Conservation (phyloP, 1,284 basidiomycete genomes). For the Chondrostereum purpureum region DNA sequence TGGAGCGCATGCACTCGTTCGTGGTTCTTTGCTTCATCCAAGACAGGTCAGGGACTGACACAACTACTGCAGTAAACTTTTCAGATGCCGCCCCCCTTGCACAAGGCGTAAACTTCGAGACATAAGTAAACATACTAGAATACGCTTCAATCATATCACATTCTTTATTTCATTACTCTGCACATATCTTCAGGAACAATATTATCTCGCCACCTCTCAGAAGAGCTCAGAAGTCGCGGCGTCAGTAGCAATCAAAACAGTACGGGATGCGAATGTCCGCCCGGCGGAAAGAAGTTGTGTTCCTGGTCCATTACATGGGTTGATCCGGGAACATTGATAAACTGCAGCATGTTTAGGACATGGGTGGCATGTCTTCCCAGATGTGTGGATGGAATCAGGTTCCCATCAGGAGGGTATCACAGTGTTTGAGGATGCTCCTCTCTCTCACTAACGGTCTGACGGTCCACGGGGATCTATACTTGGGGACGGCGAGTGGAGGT, state of each 20-base stretch:
- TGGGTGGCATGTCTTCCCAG: background rate
- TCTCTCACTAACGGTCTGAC: too few species aligned
- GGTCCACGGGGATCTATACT: background rate
- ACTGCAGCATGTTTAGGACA: background rate
- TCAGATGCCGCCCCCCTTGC: constrained; percentile 84
- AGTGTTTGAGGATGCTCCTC: too few species aligned
- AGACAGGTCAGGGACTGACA: background rate
- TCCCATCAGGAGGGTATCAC: too few species aligned
- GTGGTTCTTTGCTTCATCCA: constrained; percentile 15
- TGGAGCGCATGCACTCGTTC: constrained; percentile 81
- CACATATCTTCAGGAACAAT: too few species aligned
- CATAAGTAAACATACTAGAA: too few species aligned
- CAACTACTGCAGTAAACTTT: constrained; percentile 66
- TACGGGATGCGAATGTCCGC: too few species aligned
- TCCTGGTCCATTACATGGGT: too few species aligned
- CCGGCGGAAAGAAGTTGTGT: constrained; percentile 1
- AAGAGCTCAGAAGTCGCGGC: too few species aligned
- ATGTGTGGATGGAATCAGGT: background rate
- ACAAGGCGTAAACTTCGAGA: constrained; percentile 80
- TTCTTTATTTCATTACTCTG: too few species aligned
- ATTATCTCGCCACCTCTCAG: too few species aligned
- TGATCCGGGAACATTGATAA: background rate
- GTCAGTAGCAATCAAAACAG: too few species aligned
- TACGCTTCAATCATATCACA: too few species aligned
- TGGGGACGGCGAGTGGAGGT: constrained; percentile 6